Percentiles rank a stretch among this genome's conserved stretches.
phyloP scores from a whole-genome alignment of 2,329 filamentous ascomycete species.

The Penicillium sp. region DNA sequence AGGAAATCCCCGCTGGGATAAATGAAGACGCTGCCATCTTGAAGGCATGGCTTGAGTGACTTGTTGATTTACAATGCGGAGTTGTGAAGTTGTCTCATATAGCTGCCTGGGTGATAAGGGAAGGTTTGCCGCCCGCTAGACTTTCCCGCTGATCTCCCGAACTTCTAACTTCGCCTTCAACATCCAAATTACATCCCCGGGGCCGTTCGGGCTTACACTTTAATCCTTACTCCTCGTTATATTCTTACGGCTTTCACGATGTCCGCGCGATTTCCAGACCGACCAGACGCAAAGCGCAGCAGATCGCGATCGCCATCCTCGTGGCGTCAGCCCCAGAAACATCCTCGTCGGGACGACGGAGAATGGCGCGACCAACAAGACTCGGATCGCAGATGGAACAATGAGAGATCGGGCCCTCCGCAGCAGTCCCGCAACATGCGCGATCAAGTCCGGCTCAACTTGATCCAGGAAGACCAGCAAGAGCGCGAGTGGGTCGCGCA shows the following conservation, averaged over 20 bases:
- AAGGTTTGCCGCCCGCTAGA: conserved; percentile 25
- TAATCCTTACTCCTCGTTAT: not conserved
- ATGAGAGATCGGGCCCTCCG: conserved; percentile 21
- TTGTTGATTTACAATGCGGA: not conserved
- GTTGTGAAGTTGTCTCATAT: not conserved
- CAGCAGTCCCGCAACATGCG: conserved; percentile 36
- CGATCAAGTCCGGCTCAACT: conserved; percentile 48
- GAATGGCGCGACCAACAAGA: conserved; percentile 28
- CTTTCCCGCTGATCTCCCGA: conserved; percentile 23
- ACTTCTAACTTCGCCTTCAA: conserved; percentile 16
- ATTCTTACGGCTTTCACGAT: conserved; percentile 17
- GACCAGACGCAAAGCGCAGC: conserved; percentile 38
- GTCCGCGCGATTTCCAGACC: conserved; percentile 34
- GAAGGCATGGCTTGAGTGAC: conserved; percentile 27
- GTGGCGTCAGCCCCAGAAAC: conserved; percentile 38
- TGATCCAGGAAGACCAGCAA: conserved; percentile 72
- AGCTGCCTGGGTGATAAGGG: conserved; percentile 11
- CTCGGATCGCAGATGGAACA: conserved; percentile 18
- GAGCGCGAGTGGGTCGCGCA: conserved; percentile 83
- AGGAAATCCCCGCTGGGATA: conserved; percentile 27
- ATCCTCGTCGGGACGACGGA: conserved; percentile 34
- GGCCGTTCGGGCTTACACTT: not conserved
- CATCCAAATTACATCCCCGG: not conserved
- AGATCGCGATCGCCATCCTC: conserved; percentile 44
- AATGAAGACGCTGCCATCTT: conserved; percentile 37